A percentile compares a stretch with the other conserved stretches of the same genome.
Conservation (phyloP, 2,329 filamentous ascomycete genomes). For the Claviceps fusiformis region DNA sequence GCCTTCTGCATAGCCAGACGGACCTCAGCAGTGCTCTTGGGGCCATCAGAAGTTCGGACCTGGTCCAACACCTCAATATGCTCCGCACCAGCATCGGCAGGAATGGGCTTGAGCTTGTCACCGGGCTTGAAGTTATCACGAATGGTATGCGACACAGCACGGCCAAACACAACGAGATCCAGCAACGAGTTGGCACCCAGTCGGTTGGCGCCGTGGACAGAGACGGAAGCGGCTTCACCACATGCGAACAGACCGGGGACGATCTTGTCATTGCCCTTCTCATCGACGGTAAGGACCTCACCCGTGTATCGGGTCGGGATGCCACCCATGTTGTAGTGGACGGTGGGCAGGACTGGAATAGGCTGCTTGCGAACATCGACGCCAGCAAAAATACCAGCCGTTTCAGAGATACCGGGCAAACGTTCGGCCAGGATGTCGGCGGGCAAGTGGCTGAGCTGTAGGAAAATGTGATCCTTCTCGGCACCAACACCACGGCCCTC, state of each 20-base stretch:
- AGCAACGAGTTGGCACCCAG: constrained; percentile 96
- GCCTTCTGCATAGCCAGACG: constrained; percentile 91
- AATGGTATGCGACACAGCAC: constrained; percentile 93
- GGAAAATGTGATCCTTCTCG: constrained; percentile 97
- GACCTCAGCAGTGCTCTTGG: constrained; percentile 79
- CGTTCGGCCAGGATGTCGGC: constrained; percentile 87
- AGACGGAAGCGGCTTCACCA: constrained; percentile 94
- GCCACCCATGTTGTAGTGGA: constrained; percentile 99
- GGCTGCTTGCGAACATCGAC: constrained; percentile 96
- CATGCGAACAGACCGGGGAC: constrained; percentile 93
- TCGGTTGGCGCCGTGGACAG: constrained; percentile 95
- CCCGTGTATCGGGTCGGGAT: constrained; percentile 96
- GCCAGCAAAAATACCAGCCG: constrained; percentile 90
- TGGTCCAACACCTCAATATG: constrained; percentile 78
- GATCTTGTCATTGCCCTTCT: constrained; percentile 76
- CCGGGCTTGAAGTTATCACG: constrained; percentile 86
- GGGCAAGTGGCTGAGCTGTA: constrained; percentile 91
- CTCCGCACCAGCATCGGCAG: constrained; percentile 76
- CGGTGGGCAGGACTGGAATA: constrained; percentile 89
- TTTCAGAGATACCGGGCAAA: constrained; percentile 97
- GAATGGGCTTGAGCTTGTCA: constrained; percentile 61
- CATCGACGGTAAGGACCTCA: constrained; percentile 83
- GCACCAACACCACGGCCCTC: constrained; percentile 93
- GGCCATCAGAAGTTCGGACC: constrained; percentile 68
- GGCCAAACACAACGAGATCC: constrained; percentile 93